These are phyloP conservation scores for Tetrahymena thermophila DNA, from an alignment of 73 alveolate species.

Conservation along the genomic window DNA sequence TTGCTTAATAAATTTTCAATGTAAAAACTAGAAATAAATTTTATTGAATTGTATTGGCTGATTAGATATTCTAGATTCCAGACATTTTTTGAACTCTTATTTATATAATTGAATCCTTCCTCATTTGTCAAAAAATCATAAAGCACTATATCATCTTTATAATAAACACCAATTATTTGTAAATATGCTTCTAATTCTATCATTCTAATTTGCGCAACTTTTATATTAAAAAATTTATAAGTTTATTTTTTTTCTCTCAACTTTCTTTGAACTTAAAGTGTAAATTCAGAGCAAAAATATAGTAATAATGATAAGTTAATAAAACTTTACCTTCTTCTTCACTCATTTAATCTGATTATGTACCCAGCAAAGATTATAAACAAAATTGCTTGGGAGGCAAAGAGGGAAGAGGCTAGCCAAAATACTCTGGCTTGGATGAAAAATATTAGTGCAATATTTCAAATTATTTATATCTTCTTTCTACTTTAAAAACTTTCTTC, in stretches of 20 bases:
- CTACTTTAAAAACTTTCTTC: neutral
- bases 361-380: neutral
- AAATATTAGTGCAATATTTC: neutral
- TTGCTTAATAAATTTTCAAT: neutral
- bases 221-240: neutral
- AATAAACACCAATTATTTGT: neutral
- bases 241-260: neutral
- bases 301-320: too few species aligned
- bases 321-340: neutral
- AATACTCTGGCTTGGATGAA: neutral
- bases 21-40: neutral
- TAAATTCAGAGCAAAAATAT: too few species aligned
- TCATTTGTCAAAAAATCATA: neutral
- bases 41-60: neutral
- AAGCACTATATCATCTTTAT: neutral
- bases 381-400: neutral
- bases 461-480: neutral
- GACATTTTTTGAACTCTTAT: neutral
- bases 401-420: neutral
- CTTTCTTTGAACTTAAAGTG: too few species aligned
- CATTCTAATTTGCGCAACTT: neutral
- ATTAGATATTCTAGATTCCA: neutral
- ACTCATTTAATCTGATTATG: neutral
- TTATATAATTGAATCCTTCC: neutral
- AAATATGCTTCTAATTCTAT: neutral